Evolutionary conservation across 345 rosid genomes (phyloP), one percentile per base, ranked within the genome.

Genomic region (Gossypium mustelinum): DNA sequence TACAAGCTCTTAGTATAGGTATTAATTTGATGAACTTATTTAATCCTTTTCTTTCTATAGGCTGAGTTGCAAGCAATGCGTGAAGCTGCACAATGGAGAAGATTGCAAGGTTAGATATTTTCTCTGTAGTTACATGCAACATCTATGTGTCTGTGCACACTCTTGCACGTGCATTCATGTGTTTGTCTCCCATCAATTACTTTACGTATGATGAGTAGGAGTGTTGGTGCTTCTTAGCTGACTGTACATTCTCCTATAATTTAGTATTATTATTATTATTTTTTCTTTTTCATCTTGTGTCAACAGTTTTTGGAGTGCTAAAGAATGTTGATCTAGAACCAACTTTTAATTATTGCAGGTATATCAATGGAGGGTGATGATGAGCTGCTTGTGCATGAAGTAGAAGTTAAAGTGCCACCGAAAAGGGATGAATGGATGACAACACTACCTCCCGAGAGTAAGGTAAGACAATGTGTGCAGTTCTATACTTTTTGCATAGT

Each of bases 401-500:
- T 83, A 18, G 90, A 92, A 75, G 94, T 87, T 78, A 89, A 92
- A 77, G 92, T 73, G 45, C 82, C 81, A 48, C 95, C 86, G 71
- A 80, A 79, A 81, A 84, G 98, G 78, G 97, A 92, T 13, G 98
- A 94, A 86, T 94, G 98, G 98, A 94, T 94, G 98, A 94, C 97
- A 68, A 87, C 89, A 25, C 83, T 94, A 56, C 98, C 98, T 76
- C 94, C 97, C 50, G 97, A 94, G 83, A 85, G 94, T 79, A 92
- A 89, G 79, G 97, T 92, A 86, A 84, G 87, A 47, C 76, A 60
- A 27, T 75, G 63, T 72, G 14, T 62, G 45, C 8, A 22, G 5
- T 60, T 73, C 34, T 73, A 8, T 45, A 8, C 39, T 25, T 24
- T 60, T 17, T 16, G 17, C 54, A 4, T 60, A 3, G 25, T 20